Percentiles rank a stretch among this genome's conserved stretches.
Evolutionary conservation across 148 eudicot species (phyloP).

Genomic region (Agrostemma githago): DNA sequence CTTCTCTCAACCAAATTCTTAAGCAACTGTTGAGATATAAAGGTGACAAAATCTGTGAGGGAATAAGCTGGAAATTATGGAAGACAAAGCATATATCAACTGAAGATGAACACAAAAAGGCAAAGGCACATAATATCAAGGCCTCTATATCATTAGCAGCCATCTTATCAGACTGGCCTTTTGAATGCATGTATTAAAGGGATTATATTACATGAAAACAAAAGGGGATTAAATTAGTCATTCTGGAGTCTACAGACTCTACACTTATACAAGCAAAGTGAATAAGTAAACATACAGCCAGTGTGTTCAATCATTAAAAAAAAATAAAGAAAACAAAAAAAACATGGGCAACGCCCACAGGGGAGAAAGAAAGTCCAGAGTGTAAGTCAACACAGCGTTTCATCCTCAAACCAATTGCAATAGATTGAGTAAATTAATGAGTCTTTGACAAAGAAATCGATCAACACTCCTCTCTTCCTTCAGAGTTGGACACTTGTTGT

Average conservation of each 20-base stretch:
- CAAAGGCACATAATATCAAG: not conserved
- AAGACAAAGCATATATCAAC: not conserved
- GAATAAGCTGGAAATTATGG: constrained; percentile 4
- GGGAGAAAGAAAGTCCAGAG: not conserved
- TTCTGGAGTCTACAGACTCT: too few species aligned
- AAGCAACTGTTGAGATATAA: constrained; percentile 47
- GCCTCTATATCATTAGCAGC: not conserved
- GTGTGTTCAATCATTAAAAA: not conserved
- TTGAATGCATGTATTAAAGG: not conserved
- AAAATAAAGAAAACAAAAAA: too few species aligned
- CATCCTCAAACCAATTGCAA: not conserved
- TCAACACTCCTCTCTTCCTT: not conserved
- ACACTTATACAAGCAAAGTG: not conserved
- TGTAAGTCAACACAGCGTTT: not conserved
- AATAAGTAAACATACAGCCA: not conserved
- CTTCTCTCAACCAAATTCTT: constrained; percentile 87
- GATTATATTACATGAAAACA: not conserved
- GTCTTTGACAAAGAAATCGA: not conserved
- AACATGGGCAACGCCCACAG: not conserved
- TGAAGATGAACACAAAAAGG: not conserved
- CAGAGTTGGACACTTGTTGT: not conserved
- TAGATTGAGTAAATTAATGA: not conserved
- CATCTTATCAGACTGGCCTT: not conserved
- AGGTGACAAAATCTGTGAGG: not conserved
- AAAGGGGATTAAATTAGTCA: not conserved